Evolutionary conservation across 805 yeast genomes (phyloP).

Genomic region (Tetrapisispora nanseiensis): DNA sequence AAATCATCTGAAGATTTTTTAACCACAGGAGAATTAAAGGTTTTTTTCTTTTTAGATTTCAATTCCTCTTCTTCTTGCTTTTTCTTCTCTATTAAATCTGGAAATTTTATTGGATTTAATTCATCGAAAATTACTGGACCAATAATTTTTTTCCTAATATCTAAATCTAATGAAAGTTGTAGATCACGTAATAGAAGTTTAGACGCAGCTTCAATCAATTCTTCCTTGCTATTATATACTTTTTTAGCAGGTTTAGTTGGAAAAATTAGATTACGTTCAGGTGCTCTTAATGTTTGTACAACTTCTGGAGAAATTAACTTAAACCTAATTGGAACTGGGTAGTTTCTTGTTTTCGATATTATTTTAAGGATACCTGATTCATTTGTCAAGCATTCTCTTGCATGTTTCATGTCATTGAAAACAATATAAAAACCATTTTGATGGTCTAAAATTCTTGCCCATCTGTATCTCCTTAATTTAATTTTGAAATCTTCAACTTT

Average conservation of each 20-base stretch:
- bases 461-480: slow-evolving; percentile 47
- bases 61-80: slow-evolving; percentile 22
- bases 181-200: slow-evolving; percentile 53
- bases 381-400: slow-evolving; percentile 16
- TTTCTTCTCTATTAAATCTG: slow-evolving; percentile 35
- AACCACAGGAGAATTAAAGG: slow-evolving; percentile 14
- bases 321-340: slow-evolving; percentile 19
- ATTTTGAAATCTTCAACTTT: slow-evolving; percentile 55
- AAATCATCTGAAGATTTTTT: slow-evolving; percentile 24
- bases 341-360: slow-evolving; percentile 16
- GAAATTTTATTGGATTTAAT: slow-evolving; percentile 50
- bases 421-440: slow-evolving; percentile 59
- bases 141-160: slow-evolving; percentile 61
- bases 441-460: slow-evolving; percentile 58
- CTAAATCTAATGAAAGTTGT: slow-evolving; percentile 51
- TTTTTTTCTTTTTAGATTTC: slow-evolving; percentile 6
- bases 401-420: slow-evolving; percentile 38
- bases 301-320: slow-evolving; percentile 12
- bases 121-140: slow-evolving; percentile 58
- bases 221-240: slow-evolving; percentile 18
- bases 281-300: background rate
- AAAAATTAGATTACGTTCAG: background rate
- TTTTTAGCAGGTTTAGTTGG: slow-evolving; percentile 5
- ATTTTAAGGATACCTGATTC: slow-evolving; percentile 20
- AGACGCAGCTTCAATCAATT: slow-evolving; percentile 49